Base-by-base conservation (phyloP, 2,329 filamentous ascomycete species). In the Talaromyces funiculosus region DNA sequence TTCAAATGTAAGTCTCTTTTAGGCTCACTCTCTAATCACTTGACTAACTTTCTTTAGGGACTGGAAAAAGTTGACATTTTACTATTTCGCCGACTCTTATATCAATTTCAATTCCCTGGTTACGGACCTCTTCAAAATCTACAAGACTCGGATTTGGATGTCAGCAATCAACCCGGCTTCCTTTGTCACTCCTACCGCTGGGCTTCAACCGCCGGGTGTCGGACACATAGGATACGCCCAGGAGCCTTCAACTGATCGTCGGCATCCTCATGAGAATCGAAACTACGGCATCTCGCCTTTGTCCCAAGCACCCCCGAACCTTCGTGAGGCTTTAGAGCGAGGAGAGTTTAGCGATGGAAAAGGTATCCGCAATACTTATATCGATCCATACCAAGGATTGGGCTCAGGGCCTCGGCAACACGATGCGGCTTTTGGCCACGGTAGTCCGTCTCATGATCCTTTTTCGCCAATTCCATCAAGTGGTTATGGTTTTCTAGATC, bases 111-210 rank as follows among this genome's bases (percentile, higher is more conserved):
- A 99, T 73, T 90, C 91, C 2, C 85, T 99, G 16, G 94, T 99
- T 57, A 96, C 92, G 0, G 94, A 99, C 72, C 82, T 99, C 12
- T 99, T 97, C 84, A 97, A 97, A 77, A 93, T 97, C 64, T 99
- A 97, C 82, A 99, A 99, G 80, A 96, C 93, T 22, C 86, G 95
- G 67, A 99, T 99, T 69, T 99, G 94, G 94, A 96, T 99, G 90
- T 97, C 93, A 4, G 94, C 94, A 3, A 96, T 99, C 75, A 99
- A 99, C 72, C 94, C 94, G 7, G 94, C 93, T 4, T 97, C 93
- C 0, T 97, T 97, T 74, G 90, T 90, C 24, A 92, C 87, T 64
- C 89, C 90, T 18, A 86, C 86, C 3, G 80, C 90, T 53, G 88
- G 88, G 26, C 79, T 92, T 22, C 86, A 88, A 71, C 85, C 87